Evolutionary conservation across 306 rosid genomes (phyloP).

Genomic region (Castanea crenata): DNA sequence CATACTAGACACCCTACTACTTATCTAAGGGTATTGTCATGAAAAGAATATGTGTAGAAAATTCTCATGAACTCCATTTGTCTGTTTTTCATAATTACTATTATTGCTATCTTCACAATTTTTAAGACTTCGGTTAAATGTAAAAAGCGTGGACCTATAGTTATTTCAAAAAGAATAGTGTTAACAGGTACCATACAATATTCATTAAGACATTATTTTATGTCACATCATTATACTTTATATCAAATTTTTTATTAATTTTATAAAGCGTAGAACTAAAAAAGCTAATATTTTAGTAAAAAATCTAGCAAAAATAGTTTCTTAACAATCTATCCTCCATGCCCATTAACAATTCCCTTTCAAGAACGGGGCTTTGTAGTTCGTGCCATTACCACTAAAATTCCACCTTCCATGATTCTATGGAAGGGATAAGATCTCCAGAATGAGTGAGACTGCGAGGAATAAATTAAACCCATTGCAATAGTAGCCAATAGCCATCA

Average conservation of each 20-base stretch:
- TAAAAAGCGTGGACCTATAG: conserved; percentile 17
- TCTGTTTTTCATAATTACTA: background rate
- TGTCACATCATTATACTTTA: no score
- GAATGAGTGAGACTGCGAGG: background rate
- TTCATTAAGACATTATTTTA: no score
- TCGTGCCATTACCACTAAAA: conserved; percentile 23
- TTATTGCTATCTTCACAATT: conserved; percentile 8
- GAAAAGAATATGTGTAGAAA: background rate
- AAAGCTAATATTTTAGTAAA: no score
- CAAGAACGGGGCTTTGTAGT: background rate
- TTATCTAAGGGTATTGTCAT: background rate
- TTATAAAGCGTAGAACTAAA: background rate
- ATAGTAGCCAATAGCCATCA: conserved; percentile 12
- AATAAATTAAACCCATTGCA: conserved; percentile 14
- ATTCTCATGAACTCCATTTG: background rate
- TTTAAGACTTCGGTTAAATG: background rate
- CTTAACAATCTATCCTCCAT: no score
- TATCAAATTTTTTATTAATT: no score
- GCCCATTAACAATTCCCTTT: background rate
- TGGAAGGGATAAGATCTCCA: background rate
- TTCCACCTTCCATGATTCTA: conserved; percentile 30
- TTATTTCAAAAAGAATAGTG: background rate
- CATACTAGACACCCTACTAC: no score
- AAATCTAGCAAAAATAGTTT: no score
- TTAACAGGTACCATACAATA: no score